Percentiles rank a stretch among this genome's conserved stretches.
Conservation (phyloP, 2,329 filamentous ascomycete genomes). For the Acrodontium crateriforme region DNA sequence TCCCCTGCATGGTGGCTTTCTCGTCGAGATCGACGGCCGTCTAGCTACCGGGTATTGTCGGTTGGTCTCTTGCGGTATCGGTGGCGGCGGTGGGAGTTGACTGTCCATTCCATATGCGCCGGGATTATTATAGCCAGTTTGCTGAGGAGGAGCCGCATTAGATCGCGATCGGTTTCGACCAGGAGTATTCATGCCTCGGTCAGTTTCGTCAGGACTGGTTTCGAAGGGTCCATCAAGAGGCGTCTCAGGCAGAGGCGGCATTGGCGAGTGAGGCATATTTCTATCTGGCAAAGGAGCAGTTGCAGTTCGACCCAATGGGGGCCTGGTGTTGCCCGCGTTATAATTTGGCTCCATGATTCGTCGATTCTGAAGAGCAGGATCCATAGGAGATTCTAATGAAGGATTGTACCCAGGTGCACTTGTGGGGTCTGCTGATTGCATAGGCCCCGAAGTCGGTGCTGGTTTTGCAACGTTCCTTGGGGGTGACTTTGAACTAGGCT, state of each 20-base stretch:
- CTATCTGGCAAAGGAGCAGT: slow-evolving; percentile 3
- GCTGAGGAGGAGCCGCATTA: slow-evolving; percentile 1
- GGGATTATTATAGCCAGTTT: too few species aligned
- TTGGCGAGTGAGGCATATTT: slow-evolving; percentile 1
- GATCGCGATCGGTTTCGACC: background rate
- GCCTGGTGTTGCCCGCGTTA: background rate
- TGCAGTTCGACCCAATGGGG: background rate
- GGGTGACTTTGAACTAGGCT: slow-evolving; percentile 11
- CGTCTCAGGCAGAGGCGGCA: background rate
- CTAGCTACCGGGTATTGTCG: slow-evolving; percentile 2
- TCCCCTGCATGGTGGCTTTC: slow-evolving; percentile 66
- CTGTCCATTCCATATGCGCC: too few species aligned
- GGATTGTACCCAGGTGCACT: slow-evolving; percentile 2
- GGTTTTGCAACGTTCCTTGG: slow-evolving; percentile 8
- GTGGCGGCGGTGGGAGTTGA: slow-evolving; percentile 6
- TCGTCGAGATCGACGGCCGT: slow-evolving; percentile 13
- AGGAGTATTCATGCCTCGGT: background rate
- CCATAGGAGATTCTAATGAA: slow-evolving; percentile 21
- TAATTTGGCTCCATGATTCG: background rate
- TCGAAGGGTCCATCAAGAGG: slow-evolving; percentile 2
- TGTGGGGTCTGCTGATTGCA: background rate
- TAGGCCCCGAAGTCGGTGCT: slow-evolving; percentile 2
- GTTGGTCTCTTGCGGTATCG: slow-evolving; percentile 7
- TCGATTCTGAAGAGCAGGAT: slow-evolving; percentile 12
- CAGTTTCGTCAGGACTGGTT: background rate